Conservation (phyloP, 495 filamentous ascomycete genomes). For the Lasiosphaeriaceae sp. region DNA sequence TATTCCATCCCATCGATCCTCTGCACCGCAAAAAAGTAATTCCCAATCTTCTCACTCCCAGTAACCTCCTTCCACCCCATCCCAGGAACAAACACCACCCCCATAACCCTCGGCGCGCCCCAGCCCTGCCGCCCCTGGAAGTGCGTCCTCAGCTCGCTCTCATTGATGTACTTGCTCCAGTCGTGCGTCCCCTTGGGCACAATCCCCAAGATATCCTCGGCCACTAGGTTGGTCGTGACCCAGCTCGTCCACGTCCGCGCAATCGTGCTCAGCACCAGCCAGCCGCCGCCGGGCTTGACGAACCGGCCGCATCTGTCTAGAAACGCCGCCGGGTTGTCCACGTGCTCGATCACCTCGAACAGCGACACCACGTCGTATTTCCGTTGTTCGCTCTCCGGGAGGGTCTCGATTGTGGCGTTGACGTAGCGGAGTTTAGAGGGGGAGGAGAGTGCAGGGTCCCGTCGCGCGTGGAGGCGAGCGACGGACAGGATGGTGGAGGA, state of each 20-base stretch:
- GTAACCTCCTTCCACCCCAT: constrained; percentile 83
- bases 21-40: constrained; percentile 92
- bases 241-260: constrained; percentile 82
- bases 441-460: constrained; percentile 57
- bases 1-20: constrained; percentile 24
- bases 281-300: constrained; percentile 85
- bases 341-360: constrained; percentile 95
- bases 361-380: constrained; percentile 73
- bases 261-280: constrained; percentile 89
- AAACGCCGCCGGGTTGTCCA: constrained; percentile 67
- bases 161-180: constrained; percentile 92
- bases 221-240: constrained; percentile 86
- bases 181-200: constrained; percentile 93
- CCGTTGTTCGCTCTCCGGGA: constrained; percentile 36
- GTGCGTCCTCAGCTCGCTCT: constrained; percentile 66
- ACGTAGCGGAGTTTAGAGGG: constrained; percentile 61
- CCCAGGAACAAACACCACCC: constrained; percentile 85
- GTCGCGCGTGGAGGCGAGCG: constrained; percentile 67
- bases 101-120: constrained; percentile 57
- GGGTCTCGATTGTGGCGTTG: constrained; percentile 65
- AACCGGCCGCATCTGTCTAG: constrained; percentile 63
- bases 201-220: constrained; percentile 81
- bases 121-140: constrained; percentile 47
- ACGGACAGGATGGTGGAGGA: constrained; percentile 72
- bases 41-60: constrained; percentile 82